Conservation (phyloP, 805 yeast genomes). For the Metschnikowia picachoensis region DNA sequence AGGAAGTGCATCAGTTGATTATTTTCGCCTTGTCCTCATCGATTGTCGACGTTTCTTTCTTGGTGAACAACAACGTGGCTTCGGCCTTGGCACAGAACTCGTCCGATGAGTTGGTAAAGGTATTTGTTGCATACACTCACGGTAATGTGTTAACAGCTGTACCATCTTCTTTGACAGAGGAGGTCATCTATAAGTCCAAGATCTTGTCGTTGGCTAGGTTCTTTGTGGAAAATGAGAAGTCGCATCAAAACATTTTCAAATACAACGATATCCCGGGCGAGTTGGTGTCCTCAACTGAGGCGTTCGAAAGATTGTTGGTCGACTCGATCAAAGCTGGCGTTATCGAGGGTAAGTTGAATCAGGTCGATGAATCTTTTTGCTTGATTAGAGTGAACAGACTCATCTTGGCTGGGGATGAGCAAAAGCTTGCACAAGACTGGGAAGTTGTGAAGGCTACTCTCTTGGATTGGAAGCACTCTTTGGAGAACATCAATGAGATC, state of each 20-base stretch:
- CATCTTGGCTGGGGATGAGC: constrained; percentile 35
- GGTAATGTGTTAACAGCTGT: constrained; percentile 31
- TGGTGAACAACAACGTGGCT: constrained; percentile 40
- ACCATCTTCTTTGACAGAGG: constrained; percentile 21
- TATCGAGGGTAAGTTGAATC: constrained; percentile 44
- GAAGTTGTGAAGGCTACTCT: constrained; percentile 33
- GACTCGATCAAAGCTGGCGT: constrained; percentile 43
- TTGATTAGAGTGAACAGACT: constrained; percentile 40
- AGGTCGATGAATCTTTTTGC: constrained; percentile 37
- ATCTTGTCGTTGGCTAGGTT: constrained; percentile 39
- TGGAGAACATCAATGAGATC: constrained; percentile 38
- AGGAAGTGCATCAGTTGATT: constrained; percentile 30
- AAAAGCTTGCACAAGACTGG: constrained; percentile 31
- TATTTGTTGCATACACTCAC: constrained; percentile 32
- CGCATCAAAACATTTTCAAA: constrained; percentile 27
- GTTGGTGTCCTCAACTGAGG: constrained; percentile 26
- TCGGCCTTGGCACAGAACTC: constrained; percentile 27
- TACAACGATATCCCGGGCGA: constrained; percentile 35
- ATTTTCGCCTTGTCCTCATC: constrained; percentile 35
- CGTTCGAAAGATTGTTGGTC: constrained; percentile 38
- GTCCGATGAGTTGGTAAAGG: constrained; percentile 24
- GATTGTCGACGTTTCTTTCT: constrained; percentile 38
- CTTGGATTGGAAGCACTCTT: constrained; percentile 37
- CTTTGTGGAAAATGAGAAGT: constrained; percentile 26
- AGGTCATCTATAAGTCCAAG: constrained; percentile 33